phyloP scores from a whole-genome alignment of 441 rosid species.

The Flueggea neowawraea region DNA sequence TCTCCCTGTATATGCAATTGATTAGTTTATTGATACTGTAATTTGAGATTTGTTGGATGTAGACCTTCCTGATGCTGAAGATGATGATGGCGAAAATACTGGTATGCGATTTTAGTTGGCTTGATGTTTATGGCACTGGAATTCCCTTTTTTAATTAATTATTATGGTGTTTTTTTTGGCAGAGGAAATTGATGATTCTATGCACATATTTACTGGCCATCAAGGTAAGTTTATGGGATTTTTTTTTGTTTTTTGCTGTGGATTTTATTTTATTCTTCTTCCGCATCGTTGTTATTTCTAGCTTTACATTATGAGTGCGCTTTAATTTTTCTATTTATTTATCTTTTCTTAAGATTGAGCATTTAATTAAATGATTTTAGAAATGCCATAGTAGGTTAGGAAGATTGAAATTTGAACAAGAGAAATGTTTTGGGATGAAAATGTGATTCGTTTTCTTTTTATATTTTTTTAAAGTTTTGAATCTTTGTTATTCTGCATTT shows the following conservation, averaged over 20 bases:
- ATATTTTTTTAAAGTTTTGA: too few relatives aligned
- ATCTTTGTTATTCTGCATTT: too few relatives aligned
- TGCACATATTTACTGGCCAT: constrained; percentile 89
- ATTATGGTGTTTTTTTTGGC: constrained; percentile 1
- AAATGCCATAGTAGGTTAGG: too few relatives aligned
- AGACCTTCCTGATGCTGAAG: constrained; percentile 68
- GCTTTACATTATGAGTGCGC: too few relatives aligned
- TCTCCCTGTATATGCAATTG: not conserved
- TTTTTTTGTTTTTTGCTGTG: not conserved
- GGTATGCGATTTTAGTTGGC: constrained; percentile 20
- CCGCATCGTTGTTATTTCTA: not conserved
- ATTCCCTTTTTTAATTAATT: too few relatives aligned
- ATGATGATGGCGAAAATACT: constrained; percentile 33
- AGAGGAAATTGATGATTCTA: constrained; percentile 74
- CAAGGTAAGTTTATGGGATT: constrained; percentile 35
- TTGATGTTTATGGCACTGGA: not conserved
- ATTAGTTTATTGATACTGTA: too few relatives aligned
- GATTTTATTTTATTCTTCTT: not conserved
- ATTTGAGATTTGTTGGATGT: not conserved
- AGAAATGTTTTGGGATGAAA: too few relatives aligned
- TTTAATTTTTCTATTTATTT: too few relatives aligned
- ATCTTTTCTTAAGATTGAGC: too few relatives aligned
- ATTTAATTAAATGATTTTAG: too few relatives aligned
- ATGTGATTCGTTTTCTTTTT: too few relatives aligned
- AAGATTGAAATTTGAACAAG: too few relatives aligned